phyloP scores from a whole-genome alignment of 2,329 filamentous ascomycete genomes.

The Scedosporium aurantiacum region DNA sequence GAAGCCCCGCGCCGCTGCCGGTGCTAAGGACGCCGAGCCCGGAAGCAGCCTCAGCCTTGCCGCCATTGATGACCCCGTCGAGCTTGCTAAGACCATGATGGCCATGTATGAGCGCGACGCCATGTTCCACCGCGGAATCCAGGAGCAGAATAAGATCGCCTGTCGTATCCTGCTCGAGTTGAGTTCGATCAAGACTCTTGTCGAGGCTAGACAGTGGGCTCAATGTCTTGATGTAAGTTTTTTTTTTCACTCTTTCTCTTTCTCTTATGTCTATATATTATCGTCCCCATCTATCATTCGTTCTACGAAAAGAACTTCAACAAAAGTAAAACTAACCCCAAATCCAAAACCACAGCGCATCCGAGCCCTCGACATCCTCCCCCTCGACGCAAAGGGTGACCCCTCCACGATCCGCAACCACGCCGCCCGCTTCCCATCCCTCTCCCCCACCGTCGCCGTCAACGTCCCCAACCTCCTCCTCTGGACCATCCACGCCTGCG shows the following conservation, averaged over 20 bases:
- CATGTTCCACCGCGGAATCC: constrained; percentile 49
- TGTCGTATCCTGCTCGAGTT: constrained; percentile 48
- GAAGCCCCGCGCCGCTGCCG: constrained; percentile 50
- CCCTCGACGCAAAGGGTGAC: constrained; percentile 63
- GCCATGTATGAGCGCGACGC: constrained; percentile 49
- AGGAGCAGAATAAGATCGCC: constrained; percentile 44
- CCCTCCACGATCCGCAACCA: constrained; percentile 67
- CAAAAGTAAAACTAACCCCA: constrained; percentile 2
- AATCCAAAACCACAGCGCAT: constrained; percentile 47
- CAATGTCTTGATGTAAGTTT: constrained; percentile 46
- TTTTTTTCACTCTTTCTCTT: background rate
- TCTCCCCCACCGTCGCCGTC: constrained; percentile 71
- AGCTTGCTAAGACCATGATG: constrained; percentile 51
- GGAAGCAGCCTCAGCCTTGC: constrained; percentile 50
- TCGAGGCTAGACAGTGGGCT: constrained; percentile 45
- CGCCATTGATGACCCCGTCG: constrained; percentile 48
- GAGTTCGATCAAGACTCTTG: constrained; percentile 47
- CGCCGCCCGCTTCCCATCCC: constrained; percentile 68
- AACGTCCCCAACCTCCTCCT: constrained; percentile 86
- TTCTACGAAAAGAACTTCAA: background rate
- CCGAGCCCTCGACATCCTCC: constrained; percentile 64
- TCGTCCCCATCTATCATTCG: background rate
- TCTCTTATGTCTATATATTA: background rate
- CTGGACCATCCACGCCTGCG: constrained; percentile 86
- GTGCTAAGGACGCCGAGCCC: constrained; percentile 23